Percentiles rank a stretch among this genome's conserved stretches.
Evolutionary conservation across 2,329 filamentous ascomycete species (phyloP).

Genomic region (Nemania abortiva): DNA sequence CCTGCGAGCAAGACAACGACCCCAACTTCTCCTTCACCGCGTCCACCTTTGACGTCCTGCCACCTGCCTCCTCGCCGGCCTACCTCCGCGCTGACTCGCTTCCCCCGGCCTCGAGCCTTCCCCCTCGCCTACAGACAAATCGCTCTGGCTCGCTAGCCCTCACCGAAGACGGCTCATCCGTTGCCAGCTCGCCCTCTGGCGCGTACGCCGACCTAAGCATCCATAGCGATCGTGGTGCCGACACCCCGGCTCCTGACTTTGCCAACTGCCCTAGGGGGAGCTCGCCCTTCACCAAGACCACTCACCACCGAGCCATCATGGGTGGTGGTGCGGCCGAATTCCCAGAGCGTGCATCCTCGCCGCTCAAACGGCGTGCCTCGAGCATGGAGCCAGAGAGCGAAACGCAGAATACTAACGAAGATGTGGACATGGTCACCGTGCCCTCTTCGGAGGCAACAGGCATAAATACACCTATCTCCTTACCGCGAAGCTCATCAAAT

Average conservation of each 20-base stretch:
- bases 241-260: conserved; percentile 57
- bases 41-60: conserved; percentile 55
- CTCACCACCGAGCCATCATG: conserved; percentile 67
- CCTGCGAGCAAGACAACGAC: conserved; percentile 64
- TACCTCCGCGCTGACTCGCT: conserved; percentile 50
- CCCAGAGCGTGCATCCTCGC: conserved; percentile 72
- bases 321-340: conserved; percentile 69
- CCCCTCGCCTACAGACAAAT: conserved; percentile 63
- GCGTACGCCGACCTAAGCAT: conserved; percentile 69
- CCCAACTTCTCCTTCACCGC: conserved; percentile 63
- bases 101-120: conserved; percentile 64
- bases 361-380: conserved; percentile 72
- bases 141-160: conserved; percentile 57
- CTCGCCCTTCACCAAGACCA: conserved; percentile 64
- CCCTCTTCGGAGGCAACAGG: conserved; percentile 43
- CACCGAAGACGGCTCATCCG: conserved; percentile 65
- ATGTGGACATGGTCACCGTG: conserved; percentile 60
- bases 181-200: conserved; percentile 68
- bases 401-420: conserved; percentile 56
- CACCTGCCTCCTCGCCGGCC: conserved; percentile 53
- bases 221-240: conserved; percentile 66
- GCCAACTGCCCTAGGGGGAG: conserved; percentile 58
- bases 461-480: conserved; percentile 7
- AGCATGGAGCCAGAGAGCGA: conserved; percentile 66
- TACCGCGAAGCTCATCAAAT: conserved; percentile 19